phyloP scores from a whole-genome alignment of 2,329 filamentous ascomycete species.

The Lasiodiplodia gonubiensis region DNA sequence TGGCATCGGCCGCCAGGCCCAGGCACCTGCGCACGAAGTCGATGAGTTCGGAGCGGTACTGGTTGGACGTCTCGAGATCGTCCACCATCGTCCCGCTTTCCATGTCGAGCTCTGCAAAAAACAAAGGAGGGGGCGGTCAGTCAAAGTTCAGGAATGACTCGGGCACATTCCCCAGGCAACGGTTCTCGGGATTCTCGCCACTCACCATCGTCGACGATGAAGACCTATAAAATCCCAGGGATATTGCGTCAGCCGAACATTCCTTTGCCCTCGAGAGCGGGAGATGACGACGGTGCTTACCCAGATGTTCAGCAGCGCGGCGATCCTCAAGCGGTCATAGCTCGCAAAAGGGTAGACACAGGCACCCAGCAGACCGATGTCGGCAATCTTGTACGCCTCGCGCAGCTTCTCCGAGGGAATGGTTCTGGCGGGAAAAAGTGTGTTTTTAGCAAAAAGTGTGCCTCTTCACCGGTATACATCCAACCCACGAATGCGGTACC shows the following conservation, averaged over 20 bases:
- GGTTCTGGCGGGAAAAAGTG: neutral
- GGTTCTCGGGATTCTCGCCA: neutral
- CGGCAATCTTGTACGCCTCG: neutral
- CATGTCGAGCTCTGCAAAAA: neutral
- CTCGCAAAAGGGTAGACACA: neutral
- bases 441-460: neutral
- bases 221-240: neutral
- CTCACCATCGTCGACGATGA: neutral
- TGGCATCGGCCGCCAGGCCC: neutral
- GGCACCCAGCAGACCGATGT: neutral
- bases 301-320: neutral
- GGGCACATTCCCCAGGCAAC: neutral
- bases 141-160: neutral
- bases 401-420: neutral
- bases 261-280: no score
- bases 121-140: neutral
- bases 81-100: neutral
- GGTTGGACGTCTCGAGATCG: neutral
- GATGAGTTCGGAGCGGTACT: neutral
- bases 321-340: neutral
- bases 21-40: neutral
- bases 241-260: neutral
- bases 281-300: neutral
- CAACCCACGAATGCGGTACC: no score
- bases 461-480: no score